Evolutionary conservation across 768 basidiomycete genomes (phyloP), one percentile per base, ranked within the genome.

Genomic region (Crepidotus variabilis): DNA sequence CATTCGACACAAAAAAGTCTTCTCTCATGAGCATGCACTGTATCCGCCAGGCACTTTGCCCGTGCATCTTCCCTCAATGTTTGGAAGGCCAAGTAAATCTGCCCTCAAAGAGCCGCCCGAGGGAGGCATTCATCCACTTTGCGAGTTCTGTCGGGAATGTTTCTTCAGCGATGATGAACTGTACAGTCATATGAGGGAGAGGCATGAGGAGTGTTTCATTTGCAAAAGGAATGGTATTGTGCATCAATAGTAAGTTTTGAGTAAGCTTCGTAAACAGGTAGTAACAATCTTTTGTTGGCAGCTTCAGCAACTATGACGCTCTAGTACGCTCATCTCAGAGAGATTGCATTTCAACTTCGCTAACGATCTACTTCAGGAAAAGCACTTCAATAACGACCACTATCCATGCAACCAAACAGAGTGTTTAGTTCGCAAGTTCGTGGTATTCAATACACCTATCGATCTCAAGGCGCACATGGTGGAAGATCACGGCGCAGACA

Each of bases 191-290:
- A 92, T 98, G 87, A 84, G 95, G 51, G 88, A 94, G 66, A 78
- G 77, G 50, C 96, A 99, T 72, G 96, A 99, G 70, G 95, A 98
- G 65, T 98, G 96, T 68, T 97, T 97, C 62, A 70, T 99, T 13
- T 99, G 97, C 71, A 93, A 92, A 67, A 80, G 88, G 24, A 82
- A 87, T 55, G 93, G 88, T 6, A 63, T 91, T 39, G 77, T 81
- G 60, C 85, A 94, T 69, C 85, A 94, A 72, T 94, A 97, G 93
- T 97, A 64, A 66, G 93, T 81, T 13, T 21, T 22, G 23, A 16
- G 34, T 58, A 47, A 5, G 36, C n/a, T 9, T 20, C 22, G 22
- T 57, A 21, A 51, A 45, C 58, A 13, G 23, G 35, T 11, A 34
- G 18, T 9, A 21, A 28, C n/a, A 33, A 47, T 55, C 47, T 28